A percentile compares a stretch with the other conserved stretches of the same genome.
phyloP scores from a whole-genome alignment of 2,329 filamentous ascomycete species.

The Penicillium sp. region DNA sequence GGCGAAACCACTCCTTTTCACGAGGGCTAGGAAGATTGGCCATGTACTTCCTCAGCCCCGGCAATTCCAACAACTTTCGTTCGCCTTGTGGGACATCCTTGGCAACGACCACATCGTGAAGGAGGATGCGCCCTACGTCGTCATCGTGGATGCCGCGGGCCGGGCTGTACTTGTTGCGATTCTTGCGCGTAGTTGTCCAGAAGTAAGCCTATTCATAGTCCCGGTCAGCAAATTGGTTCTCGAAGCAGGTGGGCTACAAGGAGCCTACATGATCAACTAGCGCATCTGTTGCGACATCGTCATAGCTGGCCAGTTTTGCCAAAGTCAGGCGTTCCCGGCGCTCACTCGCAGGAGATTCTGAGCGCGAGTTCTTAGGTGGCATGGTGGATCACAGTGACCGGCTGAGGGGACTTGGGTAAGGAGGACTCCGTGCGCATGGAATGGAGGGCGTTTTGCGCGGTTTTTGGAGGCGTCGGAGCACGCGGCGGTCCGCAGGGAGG shows the following conservation, averaged over 20 bases:
- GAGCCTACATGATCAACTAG: constrained; percentile 86
- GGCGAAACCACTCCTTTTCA: constrained; percentile 82
- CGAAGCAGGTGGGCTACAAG: constrained; percentile 5
- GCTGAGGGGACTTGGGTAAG: not conserved
- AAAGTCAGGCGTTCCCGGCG: constrained; percentile 74
- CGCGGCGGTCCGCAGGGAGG: constrained; percentile 6
- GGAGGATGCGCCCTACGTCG: constrained; percentile 60
- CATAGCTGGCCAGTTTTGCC: constrained; percentile 85
- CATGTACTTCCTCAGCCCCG: constrained; percentile 72
- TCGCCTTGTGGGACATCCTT: constrained; percentile 73
- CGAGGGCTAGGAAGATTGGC: constrained; percentile 68
- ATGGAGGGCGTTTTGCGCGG: not conserved
- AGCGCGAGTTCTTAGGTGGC: constrained; percentile 39
- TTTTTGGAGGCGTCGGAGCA: not conserved
- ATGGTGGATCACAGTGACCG: constrained; percentile 19
- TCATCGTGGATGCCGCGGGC: constrained; percentile 75
- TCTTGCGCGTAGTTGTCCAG: constrained; percentile 96
- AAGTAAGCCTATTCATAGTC: constrained; percentile 71
- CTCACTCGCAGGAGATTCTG: constrained; percentile 31
- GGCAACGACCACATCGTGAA: constrained; percentile 68
- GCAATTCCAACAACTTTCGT: constrained; percentile 67
- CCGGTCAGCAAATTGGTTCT: constrained; percentile 15
- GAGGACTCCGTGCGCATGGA: not conserved
- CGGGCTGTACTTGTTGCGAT: constrained; percentile 80
- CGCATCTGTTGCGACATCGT: constrained; percentile 93